Evolutionary conservation across 1,284 basidiomycete genomes (phyloP).

Genomic region (Bjerkandera adusta): DNA sequence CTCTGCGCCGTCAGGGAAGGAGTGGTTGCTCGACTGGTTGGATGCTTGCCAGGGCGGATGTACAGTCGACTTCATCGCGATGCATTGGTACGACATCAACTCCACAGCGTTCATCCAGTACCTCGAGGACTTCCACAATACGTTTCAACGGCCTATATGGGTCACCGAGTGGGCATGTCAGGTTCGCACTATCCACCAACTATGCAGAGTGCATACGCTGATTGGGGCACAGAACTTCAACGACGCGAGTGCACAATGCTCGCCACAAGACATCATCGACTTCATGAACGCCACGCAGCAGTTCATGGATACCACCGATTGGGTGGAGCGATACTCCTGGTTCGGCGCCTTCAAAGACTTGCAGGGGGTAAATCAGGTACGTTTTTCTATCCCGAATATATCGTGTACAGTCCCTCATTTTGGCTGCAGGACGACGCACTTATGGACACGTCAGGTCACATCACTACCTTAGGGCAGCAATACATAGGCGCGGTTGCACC

Average conservation of each 20-base stretch:
- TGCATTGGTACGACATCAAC: constrained; percentile 42
- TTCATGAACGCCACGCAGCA: constrained; percentile 40
- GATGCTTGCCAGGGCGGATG: constrained; percentile 38
- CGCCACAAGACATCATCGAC: constrained; percentile 31
- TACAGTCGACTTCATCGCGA: constrained; percentile 41
- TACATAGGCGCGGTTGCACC: constrained; percentile 30
- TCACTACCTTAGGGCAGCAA: constrained; percentile 32
- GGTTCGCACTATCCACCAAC: constrained; percentile 17
- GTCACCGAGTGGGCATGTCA: constrained; percentile 43
- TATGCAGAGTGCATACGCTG: constrained; percentile 17
- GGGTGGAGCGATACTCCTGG: constrained; percentile 47
- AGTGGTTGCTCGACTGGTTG: constrained; percentile 41
- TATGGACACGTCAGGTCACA: constrained; percentile 28
- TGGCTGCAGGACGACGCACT: constrained; percentile 29
- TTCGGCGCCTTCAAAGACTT: constrained; percentile 40
- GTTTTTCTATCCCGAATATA: neutral
- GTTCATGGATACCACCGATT: constrained; percentile 40
- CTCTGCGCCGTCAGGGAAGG: constrained; percentile 35
- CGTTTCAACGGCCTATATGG: constrained; percentile 41
- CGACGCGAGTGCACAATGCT: constrained; percentile 32
- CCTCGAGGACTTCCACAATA: constrained; percentile 38
- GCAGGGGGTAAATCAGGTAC: constrained; percentile 31
- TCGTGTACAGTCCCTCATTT: constrained; percentile 4
- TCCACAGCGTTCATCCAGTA: constrained; percentile 37
- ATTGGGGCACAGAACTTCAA: constrained; percentile 32